These are phyloP conservation scores for Thielaviopsis euricoi DNA, from an alignment of 2,329 filamentous ascomycete species.

Conservation along the genomic window DNA sequence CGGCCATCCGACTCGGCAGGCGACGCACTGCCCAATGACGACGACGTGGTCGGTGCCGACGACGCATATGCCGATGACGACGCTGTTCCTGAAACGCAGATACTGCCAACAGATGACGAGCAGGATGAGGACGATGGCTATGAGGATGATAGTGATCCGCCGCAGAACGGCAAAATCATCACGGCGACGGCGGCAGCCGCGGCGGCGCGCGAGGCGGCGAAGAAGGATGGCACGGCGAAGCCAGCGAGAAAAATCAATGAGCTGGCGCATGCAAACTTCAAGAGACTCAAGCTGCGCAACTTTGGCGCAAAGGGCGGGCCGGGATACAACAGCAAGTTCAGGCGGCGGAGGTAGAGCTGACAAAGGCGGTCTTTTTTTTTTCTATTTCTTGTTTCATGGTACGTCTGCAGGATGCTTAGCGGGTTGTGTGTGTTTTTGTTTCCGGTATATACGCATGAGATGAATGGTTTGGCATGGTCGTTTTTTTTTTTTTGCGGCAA, in stretches of 20 bases:
- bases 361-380: background rate
- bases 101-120: background rate
- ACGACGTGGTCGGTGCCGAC: constrained; percentile 17
- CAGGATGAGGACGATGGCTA: constrained; percentile 20
- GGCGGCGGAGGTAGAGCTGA: constrained; percentile 25
- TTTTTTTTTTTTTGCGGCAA: no score
- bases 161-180: constrained; percentile 16
- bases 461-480: background rate
- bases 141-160: constrained; percentile 7
- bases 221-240: constrained; percentile 22
- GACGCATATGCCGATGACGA: constrained; percentile 24
- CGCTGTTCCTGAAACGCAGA: constrained; percentile 24
- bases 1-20: constrained; percentile 23
- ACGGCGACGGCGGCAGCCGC: background rate
- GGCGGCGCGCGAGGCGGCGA: constrained; percentile 9
- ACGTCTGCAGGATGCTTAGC: background rate
- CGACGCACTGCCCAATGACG: constrained; percentile 12
- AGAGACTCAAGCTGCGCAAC: constrained; percentile 46
- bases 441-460: background rate
- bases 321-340: constrained; percentile 39
- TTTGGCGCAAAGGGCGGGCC: constrained; percentile 45
- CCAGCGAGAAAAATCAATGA: constrained; percentile 44
- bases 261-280: constrained; percentile 49
- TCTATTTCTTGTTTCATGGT: background rate
- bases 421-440: background rate